Evolutionary conservation across 1,139 yeast species (phyloP).

Genomic region (Suhomyces anneliseae): DNA sequence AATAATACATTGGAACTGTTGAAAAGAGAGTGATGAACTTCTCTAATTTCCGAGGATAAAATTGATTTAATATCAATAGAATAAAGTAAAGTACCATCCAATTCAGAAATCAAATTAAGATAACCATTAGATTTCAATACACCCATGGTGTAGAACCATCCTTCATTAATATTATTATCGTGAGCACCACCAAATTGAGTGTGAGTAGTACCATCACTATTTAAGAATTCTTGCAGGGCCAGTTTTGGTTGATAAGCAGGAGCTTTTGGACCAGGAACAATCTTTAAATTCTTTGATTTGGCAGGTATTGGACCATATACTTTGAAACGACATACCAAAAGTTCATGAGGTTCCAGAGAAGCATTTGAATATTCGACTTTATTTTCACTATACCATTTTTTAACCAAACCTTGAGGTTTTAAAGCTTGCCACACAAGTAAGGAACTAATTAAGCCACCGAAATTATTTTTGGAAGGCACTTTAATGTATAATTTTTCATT

Average conservation of each 20-base stretch:
- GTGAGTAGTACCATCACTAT: slow-evolving; percentile 3
- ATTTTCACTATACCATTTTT: slow-evolving; percentile 54
- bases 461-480: slow-evolving; percentile 43
- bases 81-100: slow-evolving; percentile 67
- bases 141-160: slow-evolving; percentile 80
- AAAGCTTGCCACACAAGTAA: slow-evolving; percentile 66
- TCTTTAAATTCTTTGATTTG: slow-evolving; percentile 40
- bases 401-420: slow-evolving; percentile 56
- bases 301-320: slow-evolving; percentile 62
- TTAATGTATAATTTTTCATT: slow-evolving; percentile 50
- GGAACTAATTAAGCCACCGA: slow-evolving; percentile 50
- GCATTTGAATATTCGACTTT: slow-evolving; percentile 31
- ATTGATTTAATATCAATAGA: slow-evolving; percentile 58
- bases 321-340: slow-evolving; percentile 65
- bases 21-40: slow-evolving; percentile 66
- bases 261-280: slow-evolving; percentile 46
- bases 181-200: slow-evolving; percentile 1
- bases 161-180: slow-evolving; percentile 39
- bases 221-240: slow-evolving; percentile 9
- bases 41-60: slow-evolving; percentile 65
- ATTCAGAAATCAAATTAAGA: slow-evolving; percentile 61
- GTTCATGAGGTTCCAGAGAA: slow-evolving; percentile 35
- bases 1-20: slow-evolving; percentile 59
- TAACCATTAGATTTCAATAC: slow-evolving; percentile 66
- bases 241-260: slow-evolving; percentile 40